These are phyloP conservation scores for Leccinum rimulosum DNA, from an alignment of 768 basidiomycete genomes.

Conservation along the genomic window DNA sequence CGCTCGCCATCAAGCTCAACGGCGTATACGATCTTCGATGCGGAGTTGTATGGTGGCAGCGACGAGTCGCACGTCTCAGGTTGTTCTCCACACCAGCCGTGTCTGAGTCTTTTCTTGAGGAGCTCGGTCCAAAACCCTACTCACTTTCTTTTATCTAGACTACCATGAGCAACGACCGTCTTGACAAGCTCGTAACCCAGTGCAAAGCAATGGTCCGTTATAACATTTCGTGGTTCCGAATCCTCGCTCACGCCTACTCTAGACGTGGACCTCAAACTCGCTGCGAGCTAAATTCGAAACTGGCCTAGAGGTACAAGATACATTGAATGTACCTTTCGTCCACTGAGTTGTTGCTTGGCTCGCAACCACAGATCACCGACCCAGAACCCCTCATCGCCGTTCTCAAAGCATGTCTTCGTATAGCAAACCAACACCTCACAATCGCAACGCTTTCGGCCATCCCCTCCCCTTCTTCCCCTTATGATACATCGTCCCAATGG, in stretches of 20 bases:
- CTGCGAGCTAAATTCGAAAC: slow-evolving; percentile 72
- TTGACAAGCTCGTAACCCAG: slow-evolving; percentile 62
- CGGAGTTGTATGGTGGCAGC: too few relatives aligned
- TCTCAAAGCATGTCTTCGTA: slow-evolving; percentile 74
- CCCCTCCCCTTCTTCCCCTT: slow-evolving; percentile 61
- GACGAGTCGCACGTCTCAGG: slow-evolving; percentile 1
- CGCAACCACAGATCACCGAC: slow-evolving; percentile 58
- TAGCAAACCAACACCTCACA: slow-evolving; percentile 78
- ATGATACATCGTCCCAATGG: slow-evolving; percentile 45
- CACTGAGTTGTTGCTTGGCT: slow-evolving; percentile 13
- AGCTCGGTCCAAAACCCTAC: slow-evolving; percentile 7
- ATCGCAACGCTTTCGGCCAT: slow-evolving; percentile 73
- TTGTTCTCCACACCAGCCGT: too few relatives aligned
- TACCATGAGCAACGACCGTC: slow-evolving; percentile 52
- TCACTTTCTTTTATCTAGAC: slow-evolving; percentile 18
- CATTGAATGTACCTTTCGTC: slow-evolving; percentile 8
- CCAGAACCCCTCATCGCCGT: slow-evolving; percentile 65
- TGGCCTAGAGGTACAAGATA: slow-evolving; percentile 56
- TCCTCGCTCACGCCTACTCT: slow-evolving; percentile 11
- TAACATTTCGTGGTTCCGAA: slow-evolving; percentile 6
- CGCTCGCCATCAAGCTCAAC: too few relatives aligned
- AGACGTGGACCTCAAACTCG: slow-evolving; percentile 82
- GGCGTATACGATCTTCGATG: too few relatives aligned
- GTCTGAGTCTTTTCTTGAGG: too few relatives aligned
- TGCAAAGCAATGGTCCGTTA: slow-evolving; percentile 60